Base-by-base conservation (phyloP, 2,329 filamentous ascomycete species). In the Neopestalotiopsis rosae region DNA sequence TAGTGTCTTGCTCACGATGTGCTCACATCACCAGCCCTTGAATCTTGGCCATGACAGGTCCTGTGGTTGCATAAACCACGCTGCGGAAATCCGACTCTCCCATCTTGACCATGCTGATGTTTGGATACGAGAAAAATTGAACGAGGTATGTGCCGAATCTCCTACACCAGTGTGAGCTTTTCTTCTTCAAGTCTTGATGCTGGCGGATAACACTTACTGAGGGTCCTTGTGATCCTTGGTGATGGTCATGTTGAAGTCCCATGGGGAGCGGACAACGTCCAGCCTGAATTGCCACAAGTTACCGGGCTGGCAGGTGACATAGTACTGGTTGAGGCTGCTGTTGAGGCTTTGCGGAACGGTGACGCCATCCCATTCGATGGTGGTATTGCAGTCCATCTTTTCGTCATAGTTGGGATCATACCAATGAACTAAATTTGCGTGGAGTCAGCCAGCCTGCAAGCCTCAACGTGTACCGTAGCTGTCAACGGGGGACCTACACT, bases 341-440 rank as follows among this genome's bases (percentile, higher is more conserved):
- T 71, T 1, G 81, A 85, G 45, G 17, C 75, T 74, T 10, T 71
- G 67, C 13, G 67, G 38, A 5, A 67, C 56, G 2, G 72, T 70
- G 42, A 72, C 30, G 52, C 75, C 73, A 65, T 76, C 74, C 75
- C 75, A 76, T 20, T 69, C n/a, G 73, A 74, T 76, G 13, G 56
- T 42, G 34, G 70, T 67, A 10, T 69, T 58, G 69, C 75, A 76
- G 30, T 42, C 38, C 12, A 67, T 38, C 20, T 66, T 66, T 5
- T 67, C 38, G n/a, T 70, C 63, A 63, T 62, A 70, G 69, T 70
- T 70, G 5, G 63, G 66, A 24, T 70, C 69, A 20, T 68, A 32
- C 69, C 69, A 70, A 6, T 64, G 57, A 28, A 70, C 69, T 70
- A 17, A 4, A 10, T 6, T 34, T 1, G 12, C 4, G 30, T 28